phyloP scores from a whole-genome alignment of 352 stramenopile genomes.

The Globisporangium yorkense region DNA sequence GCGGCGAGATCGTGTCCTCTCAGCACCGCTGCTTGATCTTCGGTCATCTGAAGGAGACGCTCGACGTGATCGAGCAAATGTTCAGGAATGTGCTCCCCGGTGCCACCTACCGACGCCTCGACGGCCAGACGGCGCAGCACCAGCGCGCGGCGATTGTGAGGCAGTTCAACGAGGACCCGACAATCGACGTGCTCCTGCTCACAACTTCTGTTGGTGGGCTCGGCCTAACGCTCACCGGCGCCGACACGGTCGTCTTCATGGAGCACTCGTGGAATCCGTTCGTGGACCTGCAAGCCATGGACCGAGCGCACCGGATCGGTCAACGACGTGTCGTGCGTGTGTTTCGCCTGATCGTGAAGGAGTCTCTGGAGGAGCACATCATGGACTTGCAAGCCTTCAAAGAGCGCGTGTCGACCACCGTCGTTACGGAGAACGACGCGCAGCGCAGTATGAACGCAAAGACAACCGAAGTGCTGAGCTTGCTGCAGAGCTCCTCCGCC shows the following conservation, averaged over 20 bases:
- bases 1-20: slow-evolving; percentile 10
- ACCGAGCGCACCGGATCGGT: slow-evolving; percentile 75
- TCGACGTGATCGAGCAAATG: slow-evolving; percentile 92
- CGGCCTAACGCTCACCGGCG: slow-evolving; percentile 95
- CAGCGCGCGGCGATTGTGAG: slow-evolving; percentile 82
- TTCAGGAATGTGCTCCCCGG: slow-evolving; percentile 59
- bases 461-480: slow-evolving; percentile 54
- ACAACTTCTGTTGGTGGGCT: slow-evolving; percentile 94
- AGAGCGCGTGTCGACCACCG: slow-evolving; percentile 53
- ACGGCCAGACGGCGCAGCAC: slow-evolving; percentile 80
- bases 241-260: slow-evolving; percentile 97
- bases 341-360: slow-evolving; percentile 72
- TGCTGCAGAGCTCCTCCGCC: slow-evolving; percentile 46
- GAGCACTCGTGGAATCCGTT: slow-evolving; percentile 98
- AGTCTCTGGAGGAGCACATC: slow-evolving; percentile 74
- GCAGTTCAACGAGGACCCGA: slow-evolving; percentile 90
- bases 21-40: slow-evolving; percentile 95
- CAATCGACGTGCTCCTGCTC: slow-evolving; percentile 93
- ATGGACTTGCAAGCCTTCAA: slow-evolving; percentile 80
- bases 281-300: slow-evolving; percentile 92
- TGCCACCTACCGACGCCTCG: slow-evolving; percentile 87
- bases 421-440: slow-evolving; percentile 48
- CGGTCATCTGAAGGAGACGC: slow-evolving; percentile 90
- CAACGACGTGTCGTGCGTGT: slow-evolving; percentile 68
- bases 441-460: slow-evolving; percentile 55